A percentile compares a stretch with the other conserved stretches of the same genome.
Evolutionary conservation across 805 yeast species (phyloP).

Genomic region (Cyberlindnera maritima): DNA sequence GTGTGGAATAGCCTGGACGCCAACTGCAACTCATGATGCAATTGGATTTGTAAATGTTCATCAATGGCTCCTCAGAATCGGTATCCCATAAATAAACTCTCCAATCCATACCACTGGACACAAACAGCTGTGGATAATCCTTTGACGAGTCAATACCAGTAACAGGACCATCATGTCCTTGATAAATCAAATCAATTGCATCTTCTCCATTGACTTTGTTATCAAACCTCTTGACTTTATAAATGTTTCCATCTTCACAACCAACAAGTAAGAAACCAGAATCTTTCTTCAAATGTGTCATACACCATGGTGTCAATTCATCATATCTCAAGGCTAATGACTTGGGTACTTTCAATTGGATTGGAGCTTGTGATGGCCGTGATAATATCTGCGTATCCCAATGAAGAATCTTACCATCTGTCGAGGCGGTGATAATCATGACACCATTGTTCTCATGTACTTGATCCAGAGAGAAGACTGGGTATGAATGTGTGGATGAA

Average conservation of each 20-base stretch:
- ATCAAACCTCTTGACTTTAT: conserved; percentile 28
- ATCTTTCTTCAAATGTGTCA: conserved; percentile 19
- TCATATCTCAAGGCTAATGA: conserved; percentile 25
- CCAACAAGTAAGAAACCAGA: conserved; percentile 29
- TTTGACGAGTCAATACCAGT: conserved; percentile 18
- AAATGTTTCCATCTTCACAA: conserved; percentile 34
- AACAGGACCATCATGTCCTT: conserved; percentile 29
- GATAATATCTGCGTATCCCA: conserved; percentile 30
- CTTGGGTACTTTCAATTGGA: conserved; percentile 26
- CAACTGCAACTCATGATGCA: conserved; percentile 29
- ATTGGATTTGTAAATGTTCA: conserved; percentile 25
- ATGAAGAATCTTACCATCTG: conserved; percentile 31
- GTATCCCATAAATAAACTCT: conserved; percentile 29
- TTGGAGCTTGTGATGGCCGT: conserved; percentile 22
- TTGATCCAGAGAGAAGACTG: conserved; percentile 24
- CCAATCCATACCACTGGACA: conserved; percentile 33
- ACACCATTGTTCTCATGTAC: conserved; percentile 19
- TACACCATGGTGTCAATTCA: conserved; percentile 30
- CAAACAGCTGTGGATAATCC: conserved; percentile 23
- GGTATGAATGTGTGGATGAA: conserved; percentile 24
- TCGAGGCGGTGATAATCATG: conserved; percentile 27
- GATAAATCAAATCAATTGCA: conserved; percentile 20
- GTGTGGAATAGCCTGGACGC: conserved; percentile 27
- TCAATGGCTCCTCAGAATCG: conserved; percentile 18
- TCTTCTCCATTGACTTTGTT: conserved; percentile 15